phyloP scores from a whole-genome alignment of 2,329 filamentous ascomycete genomes.

The Chalaropsis thielavioides region DNA sequence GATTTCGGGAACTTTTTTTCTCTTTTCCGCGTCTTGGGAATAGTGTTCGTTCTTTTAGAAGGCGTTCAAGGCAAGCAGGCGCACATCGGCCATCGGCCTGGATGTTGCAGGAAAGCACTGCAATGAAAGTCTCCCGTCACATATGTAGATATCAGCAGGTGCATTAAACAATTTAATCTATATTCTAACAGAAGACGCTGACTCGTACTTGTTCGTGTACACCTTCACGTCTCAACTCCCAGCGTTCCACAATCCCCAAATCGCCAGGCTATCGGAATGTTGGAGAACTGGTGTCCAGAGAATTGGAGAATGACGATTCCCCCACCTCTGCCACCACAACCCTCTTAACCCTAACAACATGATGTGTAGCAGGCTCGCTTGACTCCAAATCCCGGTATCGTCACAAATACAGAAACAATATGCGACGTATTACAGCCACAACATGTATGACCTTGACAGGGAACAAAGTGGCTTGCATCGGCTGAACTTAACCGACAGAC shows the following conservation, averaged over 20 bases:
- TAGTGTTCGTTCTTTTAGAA: conserved; percentile 7
- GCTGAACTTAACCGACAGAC: not conserved
- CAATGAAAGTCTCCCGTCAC: not conserved
- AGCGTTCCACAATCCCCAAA: not conserved
- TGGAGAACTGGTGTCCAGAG: too few species aligned
- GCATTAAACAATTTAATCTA: not conserved
- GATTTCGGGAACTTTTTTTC: not conserved
- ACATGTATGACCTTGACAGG: not conserved
- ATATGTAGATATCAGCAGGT: not conserved
- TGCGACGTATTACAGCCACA: not conserved
- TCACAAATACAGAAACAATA: not conserved
- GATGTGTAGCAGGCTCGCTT: not conserved
- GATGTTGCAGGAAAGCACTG: not conserved
- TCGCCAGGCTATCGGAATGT: not conserved
- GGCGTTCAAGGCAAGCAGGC: conserved; percentile 2
- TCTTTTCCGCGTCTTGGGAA: not conserved
- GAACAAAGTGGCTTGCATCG: conserved; percentile 3
- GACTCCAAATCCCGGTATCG: not conserved
- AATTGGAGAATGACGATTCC: too few species aligned
- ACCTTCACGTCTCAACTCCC: not conserved
- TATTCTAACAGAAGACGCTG: not conserved
- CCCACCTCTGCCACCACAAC: not conserved
- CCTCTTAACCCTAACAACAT: not conserved
- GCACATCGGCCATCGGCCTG: not conserved
- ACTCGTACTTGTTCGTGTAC: not conserved